Percentiles rank a stretch among this genome's conserved stretches.
Conservation (phyloP, 192 early-diverging fungal species). For the Entomortierella chlamydospora region DNA sequence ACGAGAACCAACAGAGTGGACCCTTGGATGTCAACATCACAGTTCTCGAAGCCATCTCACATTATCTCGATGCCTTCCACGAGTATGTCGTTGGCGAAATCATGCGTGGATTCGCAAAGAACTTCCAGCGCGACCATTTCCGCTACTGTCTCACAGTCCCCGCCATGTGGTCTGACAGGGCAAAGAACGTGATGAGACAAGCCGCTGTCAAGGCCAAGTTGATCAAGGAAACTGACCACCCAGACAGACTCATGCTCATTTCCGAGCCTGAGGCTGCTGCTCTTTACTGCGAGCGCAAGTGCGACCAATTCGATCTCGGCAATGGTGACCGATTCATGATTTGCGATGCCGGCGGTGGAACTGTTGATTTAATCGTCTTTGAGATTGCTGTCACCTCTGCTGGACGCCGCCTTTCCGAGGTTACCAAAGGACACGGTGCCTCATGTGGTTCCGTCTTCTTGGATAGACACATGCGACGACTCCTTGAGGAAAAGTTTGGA, state of each 20-base stretch:
- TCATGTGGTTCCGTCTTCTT: constrained; percentile 61
- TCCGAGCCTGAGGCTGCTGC: constrained; percentile 62
- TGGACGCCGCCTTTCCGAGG: constrained; percentile 54
- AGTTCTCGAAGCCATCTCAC: constrained; percentile 55
- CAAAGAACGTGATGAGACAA: constrained; percentile 59
- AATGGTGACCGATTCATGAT: constrained; percentile 60
- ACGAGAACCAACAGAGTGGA: constrained; percentile 44
- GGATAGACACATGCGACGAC: constrained; percentile 55
- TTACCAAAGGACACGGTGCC: constrained; percentile 60
- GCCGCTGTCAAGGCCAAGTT: constrained; percentile 56
- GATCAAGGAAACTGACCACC: constrained; percentile 46
- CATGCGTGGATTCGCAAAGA: constrained; percentile 57
- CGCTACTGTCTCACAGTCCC: constrained; percentile 51
- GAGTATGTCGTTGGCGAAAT: constrained; percentile 53
- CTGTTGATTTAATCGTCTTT: constrained; percentile 66
- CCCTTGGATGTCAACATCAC: constrained; percentile 57
- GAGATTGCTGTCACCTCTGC: constrained; percentile 55
- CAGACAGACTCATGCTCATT: constrained; percentile 56
- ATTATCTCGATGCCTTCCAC: constrained; percentile 59
- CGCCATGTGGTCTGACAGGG: constrained; percentile 52
- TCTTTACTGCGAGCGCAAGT: constrained; percentile 60
- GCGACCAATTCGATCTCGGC: constrained; percentile 54
- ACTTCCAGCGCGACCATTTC: constrained; percentile 57
- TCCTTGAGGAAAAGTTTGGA: constrained; percentile 54
- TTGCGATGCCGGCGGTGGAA: constrained; percentile 65